These are phyloP conservation scores for Saccharomycopsis synnaedendra DNA, from an alignment of 805 yeast species.

Conservation along the genomic window DNA sequence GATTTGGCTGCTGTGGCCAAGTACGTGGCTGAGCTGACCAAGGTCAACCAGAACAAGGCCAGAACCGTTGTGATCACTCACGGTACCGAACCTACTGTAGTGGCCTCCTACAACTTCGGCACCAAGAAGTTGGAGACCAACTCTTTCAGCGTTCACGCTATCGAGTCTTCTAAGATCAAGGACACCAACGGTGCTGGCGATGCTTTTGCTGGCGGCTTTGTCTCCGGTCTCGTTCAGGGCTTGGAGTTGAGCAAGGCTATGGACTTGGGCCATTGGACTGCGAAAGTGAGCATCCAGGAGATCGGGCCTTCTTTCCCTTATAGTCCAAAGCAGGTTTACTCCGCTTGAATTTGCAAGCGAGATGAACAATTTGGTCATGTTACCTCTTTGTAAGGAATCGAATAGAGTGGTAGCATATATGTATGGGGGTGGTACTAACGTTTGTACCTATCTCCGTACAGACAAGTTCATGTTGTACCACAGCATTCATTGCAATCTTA, in stretches of 20 bases:
- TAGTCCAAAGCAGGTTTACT: constrained; percentile 9
- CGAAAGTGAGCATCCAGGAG: constrained; percentile 81
- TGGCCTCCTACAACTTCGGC: constrained; percentile 45
- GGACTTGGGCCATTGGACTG: constrained; percentile 94
- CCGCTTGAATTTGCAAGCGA: background rate
- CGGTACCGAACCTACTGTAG: constrained; percentile 84
- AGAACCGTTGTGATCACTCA: constrained; percentile 93
- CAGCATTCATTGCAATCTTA: too few relatives aligned
- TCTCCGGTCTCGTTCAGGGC: constrained; percentile 77
- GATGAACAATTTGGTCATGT: too few relatives aligned
- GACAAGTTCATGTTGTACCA: too few relatives aligned
- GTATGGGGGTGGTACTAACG: too few relatives aligned
- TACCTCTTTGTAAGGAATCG: too few relatives aligned
- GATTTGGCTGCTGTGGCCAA: constrained; percentile 74
- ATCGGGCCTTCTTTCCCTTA: constrained; percentile 88
- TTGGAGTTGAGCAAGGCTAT: constrained; percentile 44
- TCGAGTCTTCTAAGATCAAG: constrained; percentile 53
- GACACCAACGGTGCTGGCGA: constrained; percentile 98
- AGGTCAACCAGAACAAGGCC: constrained; percentile 51
- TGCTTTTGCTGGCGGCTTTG: constrained; percentile 82
- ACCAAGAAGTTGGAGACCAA: constrained; percentile 35
- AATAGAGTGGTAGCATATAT: too few relatives aligned
- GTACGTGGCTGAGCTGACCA: constrained; percentile 68
- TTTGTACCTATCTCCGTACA: too few relatives aligned
- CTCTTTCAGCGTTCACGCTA: constrained; percentile 58